Evolutionary conservation across 1,139 yeast genomes (phyloP).

Genomic region (Hemisphaericaspora subhashii): DNA sequence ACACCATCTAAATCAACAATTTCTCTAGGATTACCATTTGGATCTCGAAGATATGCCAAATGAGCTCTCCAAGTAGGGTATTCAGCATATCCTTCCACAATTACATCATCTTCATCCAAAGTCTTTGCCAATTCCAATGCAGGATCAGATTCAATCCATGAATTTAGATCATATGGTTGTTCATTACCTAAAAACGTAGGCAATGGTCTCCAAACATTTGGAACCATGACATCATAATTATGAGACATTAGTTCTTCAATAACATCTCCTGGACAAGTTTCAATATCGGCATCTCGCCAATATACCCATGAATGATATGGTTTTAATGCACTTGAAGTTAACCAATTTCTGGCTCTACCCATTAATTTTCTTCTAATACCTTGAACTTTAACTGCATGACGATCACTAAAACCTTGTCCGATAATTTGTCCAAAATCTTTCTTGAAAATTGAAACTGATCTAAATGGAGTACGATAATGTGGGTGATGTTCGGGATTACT

Average conservation of each 20-base stretch:
- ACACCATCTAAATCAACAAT: slow-evolving; percentile 89
- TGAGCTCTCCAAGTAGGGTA: slow-evolving; percentile 94
- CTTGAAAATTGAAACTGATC: slow-evolving; percentile 65
- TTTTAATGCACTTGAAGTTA: slow-evolving; percentile 51
- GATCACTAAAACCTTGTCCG: slow-evolving; percentile 52
- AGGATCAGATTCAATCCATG: slow-evolving; percentile 88
- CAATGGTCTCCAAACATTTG: slow-evolving; percentile 89
- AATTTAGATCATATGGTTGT: slow-evolving; percentile 87
- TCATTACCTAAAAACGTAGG: slow-evolving; percentile 89
- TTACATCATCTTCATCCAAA: slow-evolving; percentile 82
- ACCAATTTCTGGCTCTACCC: slow-evolving; percentile 58
- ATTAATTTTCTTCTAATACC: slow-evolving; percentile 54
- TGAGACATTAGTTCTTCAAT: slow-evolving; percentile 57
- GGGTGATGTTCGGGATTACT: slow-evolving; percentile 60
- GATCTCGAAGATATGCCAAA: slow-evolving; percentile 82
- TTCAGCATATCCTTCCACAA: slow-evolving; percentile 90
- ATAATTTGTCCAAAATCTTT: slow-evolving; percentile 55
- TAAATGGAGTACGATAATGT: slow-evolving; percentile 68
- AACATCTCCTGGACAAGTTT: slow-evolving; percentile 51
- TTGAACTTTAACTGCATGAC: slow-evolving; percentile 56
- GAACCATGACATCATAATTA: slow-evolving; percentile 59
- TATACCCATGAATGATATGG: slow-evolving; percentile 56
- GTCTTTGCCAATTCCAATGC: slow-evolving; percentile 76
- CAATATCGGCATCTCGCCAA: slow-evolving; percentile 60
- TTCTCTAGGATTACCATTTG: slow-evolving; percentile 81